These are phyloP conservation scores for Thraustochytrium striatum DNA, from an alignment of 352 stramenopile genomes.

Conservation along the genomic window DNA sequence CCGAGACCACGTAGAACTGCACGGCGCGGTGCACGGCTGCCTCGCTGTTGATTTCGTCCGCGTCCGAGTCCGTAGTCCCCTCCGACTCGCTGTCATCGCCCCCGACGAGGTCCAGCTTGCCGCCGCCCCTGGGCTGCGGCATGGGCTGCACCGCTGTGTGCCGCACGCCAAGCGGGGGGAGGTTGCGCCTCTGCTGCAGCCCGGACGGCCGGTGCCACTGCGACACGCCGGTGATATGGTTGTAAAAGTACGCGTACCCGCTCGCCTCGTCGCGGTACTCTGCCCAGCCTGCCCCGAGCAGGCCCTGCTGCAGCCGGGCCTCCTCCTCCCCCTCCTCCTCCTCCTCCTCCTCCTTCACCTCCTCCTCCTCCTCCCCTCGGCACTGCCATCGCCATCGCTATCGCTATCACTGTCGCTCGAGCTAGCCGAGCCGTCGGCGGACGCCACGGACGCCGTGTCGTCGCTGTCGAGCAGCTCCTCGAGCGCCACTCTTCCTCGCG, in stretches of 20 bases:
- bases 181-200: background rate
- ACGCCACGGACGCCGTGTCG: no score
- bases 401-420: constrained; percentile 8
- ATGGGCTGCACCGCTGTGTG: background rate
- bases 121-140: background rate
- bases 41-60: background rate
- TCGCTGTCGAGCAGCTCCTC: no score
- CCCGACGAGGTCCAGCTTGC: no score
- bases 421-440: background rate
- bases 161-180: no score
- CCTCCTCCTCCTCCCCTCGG: constrained; percentile 1
- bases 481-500: no score
- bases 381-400: background rate
- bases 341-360: background rate
- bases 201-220: constrained; percentile 2
- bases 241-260: constrained; percentile 34
- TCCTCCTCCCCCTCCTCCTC: background rate
- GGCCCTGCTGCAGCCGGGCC: background rate
- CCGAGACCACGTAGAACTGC: constrained; percentile 37
- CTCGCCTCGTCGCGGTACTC: background rate
- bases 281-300: constrained; percentile 9
- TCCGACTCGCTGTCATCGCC: background rate
- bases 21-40: constrained; percentile 1
- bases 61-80: background rate
- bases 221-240: constrained; percentile 22